Evolutionary conservation across 2,329 filamentous ascomycete species (phyloP), one percentile per base, ranked within the genome.

Genomic region (Stagonosporopsis rhizophila): DNA sequence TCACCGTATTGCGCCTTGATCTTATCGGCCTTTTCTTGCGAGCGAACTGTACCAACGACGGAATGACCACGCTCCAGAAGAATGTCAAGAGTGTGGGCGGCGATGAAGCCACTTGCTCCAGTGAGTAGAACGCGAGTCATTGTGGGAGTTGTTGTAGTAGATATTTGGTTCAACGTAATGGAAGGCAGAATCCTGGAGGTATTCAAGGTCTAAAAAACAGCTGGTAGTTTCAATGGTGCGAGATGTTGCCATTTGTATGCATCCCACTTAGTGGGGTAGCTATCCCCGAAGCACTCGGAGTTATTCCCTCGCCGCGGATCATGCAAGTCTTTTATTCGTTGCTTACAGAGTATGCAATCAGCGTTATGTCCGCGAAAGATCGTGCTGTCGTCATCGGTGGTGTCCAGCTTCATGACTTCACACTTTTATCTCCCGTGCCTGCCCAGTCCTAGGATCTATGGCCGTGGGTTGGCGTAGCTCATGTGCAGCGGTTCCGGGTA

Each of bases 91-190:
- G 85, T 82, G 66, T 88, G 86, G 35, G 85, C 85, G 57, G 86
- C 86, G 61, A 88, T 88, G 74, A 88, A 88, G 76, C 86, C 86
- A 61, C 80, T 84, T 55, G 85, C 86, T 62, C 86, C 83, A 19
- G 75, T 77, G 37, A 78, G 71, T 4, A 78, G 63, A 50, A 78
- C 75, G 45, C 75, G 71, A 34, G 75, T 76, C 75, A 78, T 77
- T 28, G 30, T 68, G 17, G 12, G 44, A 15, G 41, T 17, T 38
- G 23, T 9, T 41, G 23, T 5, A 6, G 37, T 4, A 25, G 23
- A 25, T 20, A 12, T 20, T 6, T 22, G 22, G 2, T 17, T 42
- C 34, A 11, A 19, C 15, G 14, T 27, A 11, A 37, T 40, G 28
- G 22, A 46, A 17, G 44, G 14, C 44, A 6, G 44, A 9, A 14